Evolutionary conservation across 345 rosid genomes (phyloP), one percentile per base, ranked within the genome.

Genomic region (Heritiera fomes): DNA sequence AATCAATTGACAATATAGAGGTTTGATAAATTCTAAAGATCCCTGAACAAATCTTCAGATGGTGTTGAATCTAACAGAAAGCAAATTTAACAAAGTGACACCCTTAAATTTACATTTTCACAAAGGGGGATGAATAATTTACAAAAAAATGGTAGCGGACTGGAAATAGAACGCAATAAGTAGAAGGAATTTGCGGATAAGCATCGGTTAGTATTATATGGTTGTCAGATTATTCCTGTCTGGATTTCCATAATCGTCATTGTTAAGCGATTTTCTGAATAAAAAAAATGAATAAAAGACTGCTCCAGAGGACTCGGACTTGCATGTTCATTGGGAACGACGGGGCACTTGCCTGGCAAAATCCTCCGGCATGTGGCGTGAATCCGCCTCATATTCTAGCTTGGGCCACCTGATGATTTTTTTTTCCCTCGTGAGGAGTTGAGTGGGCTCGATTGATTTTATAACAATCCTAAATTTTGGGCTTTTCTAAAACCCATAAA

Each of bases 301-400:
- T 12, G 67, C 41, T 72, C 75, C 45, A 71, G 45, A 17, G 12
- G 28, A 32, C 28, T 14, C 4, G 10, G 47, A 32, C 18, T 72
- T 53, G 75, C 75, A 62, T 53, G 75, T 72, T 72, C 2, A 72
- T 53, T 62, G 30, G 4, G 62, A 34, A 18, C 75, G 28, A 34
- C 75, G 10, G 38, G 62, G 75, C 49, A 62, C 75, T 53, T 62
- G 17, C 66, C 66, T 61, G 66, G 66, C 66, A 30, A 61, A 61
- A 12, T 30, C 40, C 17, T 28, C 30, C 40, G 40, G 40, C 2
- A 2, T 28, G 1, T 3, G 38, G 38, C 38, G 38, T 34, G 38
- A 34, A 34, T 34, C 1, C 38, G 3, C 38, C 69, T 34, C 20
- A 6, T 34, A 11, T 64, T 34, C 11, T 34, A 30, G 8, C 8